Evolutionary conservation across 257 asterid species (phyloP).

Genomic region (Capsicum baccatum): DNA sequence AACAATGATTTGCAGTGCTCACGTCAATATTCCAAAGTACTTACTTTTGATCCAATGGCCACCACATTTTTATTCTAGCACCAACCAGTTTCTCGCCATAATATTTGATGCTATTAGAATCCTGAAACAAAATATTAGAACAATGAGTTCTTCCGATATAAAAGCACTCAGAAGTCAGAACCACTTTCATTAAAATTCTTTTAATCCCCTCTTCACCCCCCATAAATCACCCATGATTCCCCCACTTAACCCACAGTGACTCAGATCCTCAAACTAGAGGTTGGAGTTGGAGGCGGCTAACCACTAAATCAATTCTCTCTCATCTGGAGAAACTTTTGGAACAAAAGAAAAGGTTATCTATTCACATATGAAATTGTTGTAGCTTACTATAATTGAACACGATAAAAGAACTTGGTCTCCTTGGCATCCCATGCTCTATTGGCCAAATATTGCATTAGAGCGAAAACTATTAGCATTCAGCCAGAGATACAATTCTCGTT

Average conservation of each 20-base stretch:
- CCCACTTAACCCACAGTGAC: not conserved
- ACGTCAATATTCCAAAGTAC: conserved; percentile 31
- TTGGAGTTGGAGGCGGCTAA: not conserved
- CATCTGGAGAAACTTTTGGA: not conserved
- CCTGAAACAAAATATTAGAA: conserved; percentile 36
- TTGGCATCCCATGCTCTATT: not conserved
- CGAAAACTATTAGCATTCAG: not conserved
- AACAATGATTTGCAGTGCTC: not conserved
- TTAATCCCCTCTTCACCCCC: not conserved
- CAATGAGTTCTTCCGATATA: not conserved
- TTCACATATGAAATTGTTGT: not conserved
- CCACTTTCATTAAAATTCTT: not conserved
- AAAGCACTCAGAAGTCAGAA: not conserved
- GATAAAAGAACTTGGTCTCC: not conserved
- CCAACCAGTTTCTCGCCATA: conserved; percentile 56
- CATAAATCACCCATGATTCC: not conserved
- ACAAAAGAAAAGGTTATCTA: not conserved
- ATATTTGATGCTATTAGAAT: conserved; percentile 34
- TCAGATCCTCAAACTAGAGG: not conserved
- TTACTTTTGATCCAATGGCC: conserved; percentile 54
- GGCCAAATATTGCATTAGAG: not conserved
- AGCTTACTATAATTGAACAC: not conserved
- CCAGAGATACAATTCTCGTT: not conserved
- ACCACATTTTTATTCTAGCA: conserved; percentile 53
- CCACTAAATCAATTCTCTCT: not conserved